Evolutionary conservation across 2,329 filamentous ascomycete genomes (phyloP).

Genomic region (Leptographium galeiforme): DNA sequence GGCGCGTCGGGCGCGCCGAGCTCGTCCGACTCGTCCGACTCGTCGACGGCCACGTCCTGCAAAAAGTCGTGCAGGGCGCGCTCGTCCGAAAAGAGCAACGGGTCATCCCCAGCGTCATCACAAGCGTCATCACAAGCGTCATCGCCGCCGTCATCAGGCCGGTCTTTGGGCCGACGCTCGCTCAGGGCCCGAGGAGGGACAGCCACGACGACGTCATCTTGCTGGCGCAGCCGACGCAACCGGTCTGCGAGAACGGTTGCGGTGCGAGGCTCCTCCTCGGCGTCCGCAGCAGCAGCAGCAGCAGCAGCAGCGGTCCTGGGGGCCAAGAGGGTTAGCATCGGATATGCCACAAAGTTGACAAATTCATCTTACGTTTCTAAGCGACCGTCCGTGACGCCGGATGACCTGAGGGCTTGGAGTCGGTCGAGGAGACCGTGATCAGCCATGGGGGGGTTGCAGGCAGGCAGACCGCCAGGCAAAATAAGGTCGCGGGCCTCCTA

Average conservation of each 20-base stretch:
- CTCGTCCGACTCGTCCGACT: constrained; percentile 19
- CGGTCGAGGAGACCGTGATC: constrained; percentile 39
- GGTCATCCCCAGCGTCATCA: constrained; percentile 24
- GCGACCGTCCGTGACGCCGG: constrained; percentile 20
- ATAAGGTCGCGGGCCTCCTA: too few relatives aligned
- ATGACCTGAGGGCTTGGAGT: constrained; percentile 37
- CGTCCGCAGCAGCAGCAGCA: not conserved
- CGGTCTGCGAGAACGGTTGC: constrained; percentile 30
- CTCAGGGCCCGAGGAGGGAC: too few relatives aligned
- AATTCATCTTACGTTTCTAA: constrained; percentile 9
- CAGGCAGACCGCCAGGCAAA: too few relatives aligned
- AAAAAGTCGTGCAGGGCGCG: constrained; percentile 38
- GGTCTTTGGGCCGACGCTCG: not conserved
- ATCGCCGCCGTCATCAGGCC: not conserved
- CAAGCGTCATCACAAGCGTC: constrained; percentile 6
- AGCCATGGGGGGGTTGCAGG: constrained; percentile 1
- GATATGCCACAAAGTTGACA: not conserved
- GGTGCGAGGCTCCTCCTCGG: too few relatives aligned
- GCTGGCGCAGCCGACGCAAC: constrained; percentile 35
- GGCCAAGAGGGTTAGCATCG: not conserved
- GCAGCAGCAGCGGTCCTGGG: not conserved
- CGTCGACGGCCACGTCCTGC: constrained; percentile 21
- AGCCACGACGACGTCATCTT: constrained; percentile 1
- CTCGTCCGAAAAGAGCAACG: constrained; percentile 34
- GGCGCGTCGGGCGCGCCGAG: constrained; percentile 11